Conservation (phyloP, 2,329 filamentous ascomycete genomes). For the Colletotrichum magnum region DNA sequence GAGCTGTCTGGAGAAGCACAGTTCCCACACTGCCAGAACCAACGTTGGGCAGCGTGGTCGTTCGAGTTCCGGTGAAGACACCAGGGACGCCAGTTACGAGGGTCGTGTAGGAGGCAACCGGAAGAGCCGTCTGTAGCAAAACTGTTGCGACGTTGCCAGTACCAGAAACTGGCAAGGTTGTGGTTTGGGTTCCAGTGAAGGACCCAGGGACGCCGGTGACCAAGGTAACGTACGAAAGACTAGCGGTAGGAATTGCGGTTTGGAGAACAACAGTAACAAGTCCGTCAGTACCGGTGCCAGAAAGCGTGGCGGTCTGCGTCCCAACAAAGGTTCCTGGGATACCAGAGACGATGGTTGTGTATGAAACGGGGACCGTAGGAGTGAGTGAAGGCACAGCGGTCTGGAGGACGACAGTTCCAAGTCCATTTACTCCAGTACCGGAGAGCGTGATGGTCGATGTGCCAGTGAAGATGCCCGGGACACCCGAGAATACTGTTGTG, state of each 20-base stretch:
- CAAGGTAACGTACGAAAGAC: constrained; percentile 13
- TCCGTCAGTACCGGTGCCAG: background rate
- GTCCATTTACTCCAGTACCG: background rate
- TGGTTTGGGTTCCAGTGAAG: constrained; percentile 6
- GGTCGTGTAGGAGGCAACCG: constrained; percentile 14
- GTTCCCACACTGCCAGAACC: constrained; percentile 8
- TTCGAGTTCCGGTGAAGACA: constrained; percentile 8
- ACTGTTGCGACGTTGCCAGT: constrained; percentile 11
- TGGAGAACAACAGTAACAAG: constrained; percentile 19
- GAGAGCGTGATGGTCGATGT: constrained; percentile 7
- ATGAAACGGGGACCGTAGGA: background rate
- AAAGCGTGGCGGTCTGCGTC: constrained; percentile 17
- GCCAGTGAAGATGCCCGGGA: constrained; percentile 4
- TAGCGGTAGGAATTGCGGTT: constrained; percentile 24
- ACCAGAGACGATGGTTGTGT: constrained; percentile 18
- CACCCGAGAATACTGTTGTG: constrained; percentile 17
- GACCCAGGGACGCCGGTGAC: constrained; percentile 15
- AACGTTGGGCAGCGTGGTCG: constrained; percentile 4
- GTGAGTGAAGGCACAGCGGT: constrained; percentile 10
- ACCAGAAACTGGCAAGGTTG: constrained; percentile 1
- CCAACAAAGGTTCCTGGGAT: constrained; percentile 20
- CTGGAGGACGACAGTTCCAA: constrained; percentile 21
- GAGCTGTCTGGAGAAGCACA: constrained; percentile 20
- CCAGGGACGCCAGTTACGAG: constrained; percentile 20
- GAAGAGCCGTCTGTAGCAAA: background rate